A percentile compares a stretch with the other conserved stretches of the same genome.
These are phyloP conservation scores for Lizonia empirigonia DNA, from an alignment of 2,329 filamentous ascomycete genomes.

Conservation along the genomic window DNA sequence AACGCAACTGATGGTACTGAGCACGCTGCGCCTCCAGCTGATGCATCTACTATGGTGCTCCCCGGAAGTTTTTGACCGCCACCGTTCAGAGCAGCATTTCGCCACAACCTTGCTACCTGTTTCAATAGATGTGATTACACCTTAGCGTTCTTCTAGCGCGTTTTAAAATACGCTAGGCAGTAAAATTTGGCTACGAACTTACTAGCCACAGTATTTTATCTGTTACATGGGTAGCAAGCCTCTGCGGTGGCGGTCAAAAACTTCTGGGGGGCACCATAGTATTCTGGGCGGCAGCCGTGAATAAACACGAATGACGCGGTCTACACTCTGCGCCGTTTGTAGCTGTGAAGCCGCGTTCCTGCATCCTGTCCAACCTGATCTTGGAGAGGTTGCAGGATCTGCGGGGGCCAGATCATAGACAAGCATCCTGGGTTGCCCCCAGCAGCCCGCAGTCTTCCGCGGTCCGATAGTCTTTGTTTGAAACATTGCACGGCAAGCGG, in stretches of 20 bases:
- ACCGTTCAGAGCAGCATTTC: no score
- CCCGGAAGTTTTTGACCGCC: no score
- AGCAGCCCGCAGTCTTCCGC: background rate
- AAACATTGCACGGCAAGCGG: slow-evolving; percentile 8
- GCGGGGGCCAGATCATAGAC: background rate
- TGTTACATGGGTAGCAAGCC: no score
- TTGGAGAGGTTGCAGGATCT: background rate
- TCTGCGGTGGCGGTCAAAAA: no score
- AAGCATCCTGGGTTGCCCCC: background rate
- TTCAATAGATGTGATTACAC: no score
- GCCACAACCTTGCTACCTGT: no score
- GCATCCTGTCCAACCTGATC: slow-evolving; percentile 7
- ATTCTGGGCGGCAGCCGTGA: background rate
- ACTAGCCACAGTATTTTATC: no score
- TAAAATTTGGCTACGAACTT: no score
- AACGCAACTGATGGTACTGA: slow-evolving; percentile 34
- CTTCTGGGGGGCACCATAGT: no score
- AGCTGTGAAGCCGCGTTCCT: slow-evolving; percentile 5
- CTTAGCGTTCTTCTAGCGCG: no score
- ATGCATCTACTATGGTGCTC: no score
- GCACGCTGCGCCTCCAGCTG: slow-evolving; percentile 27
- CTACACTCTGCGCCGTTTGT: background rate
- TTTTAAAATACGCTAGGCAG: no score
- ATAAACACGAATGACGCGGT: background rate
- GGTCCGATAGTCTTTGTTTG: slow-evolving; percentile 10